These are phyloP conservation scores for Apiotrichum siamense DNA, from an alignment of 1,284 basidiomycete species.

Conservation along the genomic window DNA sequence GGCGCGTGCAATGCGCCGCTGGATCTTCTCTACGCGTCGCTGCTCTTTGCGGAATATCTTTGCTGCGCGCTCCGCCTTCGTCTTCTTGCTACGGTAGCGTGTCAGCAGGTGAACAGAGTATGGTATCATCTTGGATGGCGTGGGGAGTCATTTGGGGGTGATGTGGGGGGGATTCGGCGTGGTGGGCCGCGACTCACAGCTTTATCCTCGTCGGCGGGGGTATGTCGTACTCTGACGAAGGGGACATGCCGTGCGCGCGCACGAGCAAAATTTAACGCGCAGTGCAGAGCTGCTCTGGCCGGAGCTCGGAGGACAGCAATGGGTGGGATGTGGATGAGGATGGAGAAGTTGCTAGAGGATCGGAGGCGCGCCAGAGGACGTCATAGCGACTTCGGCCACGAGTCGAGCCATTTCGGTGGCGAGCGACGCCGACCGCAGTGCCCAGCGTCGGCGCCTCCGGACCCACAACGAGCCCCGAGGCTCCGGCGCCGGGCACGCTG, in stretches of 20 bases:
- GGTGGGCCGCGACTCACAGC: slow-evolving; percentile 16
- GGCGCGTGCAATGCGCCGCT: slow-evolving; percentile 26
- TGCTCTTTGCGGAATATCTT: slow-evolving; percentile 30
- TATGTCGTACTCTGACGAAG: slow-evolving; percentile 11
- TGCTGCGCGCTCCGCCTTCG: slow-evolving; percentile 25
- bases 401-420: no score
- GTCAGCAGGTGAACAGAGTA: background rate
- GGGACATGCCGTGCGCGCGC: background rate
- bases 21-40: slow-evolving; percentile 11
- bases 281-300: no score
- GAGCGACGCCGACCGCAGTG: no score
- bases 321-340: background rate
- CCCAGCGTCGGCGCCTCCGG: no score
- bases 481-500: no score
- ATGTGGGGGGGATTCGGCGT: no score
- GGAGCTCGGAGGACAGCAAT: background rate
- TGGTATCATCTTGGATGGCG: background rate
- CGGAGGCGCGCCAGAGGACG: no score
- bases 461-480: no score
- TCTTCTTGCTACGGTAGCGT: slow-evolving; percentile 27
- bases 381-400: no score
- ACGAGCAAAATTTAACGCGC: no score
- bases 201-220: slow-evolving; percentile 13
- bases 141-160: background rate
- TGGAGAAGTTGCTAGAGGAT: background rate